These are phyloP conservation scores for Talaromyces pinophilus DNA, from an alignment of 2,329 filamentous ascomycete genomes.

Conservation along the genomic window DNA sequence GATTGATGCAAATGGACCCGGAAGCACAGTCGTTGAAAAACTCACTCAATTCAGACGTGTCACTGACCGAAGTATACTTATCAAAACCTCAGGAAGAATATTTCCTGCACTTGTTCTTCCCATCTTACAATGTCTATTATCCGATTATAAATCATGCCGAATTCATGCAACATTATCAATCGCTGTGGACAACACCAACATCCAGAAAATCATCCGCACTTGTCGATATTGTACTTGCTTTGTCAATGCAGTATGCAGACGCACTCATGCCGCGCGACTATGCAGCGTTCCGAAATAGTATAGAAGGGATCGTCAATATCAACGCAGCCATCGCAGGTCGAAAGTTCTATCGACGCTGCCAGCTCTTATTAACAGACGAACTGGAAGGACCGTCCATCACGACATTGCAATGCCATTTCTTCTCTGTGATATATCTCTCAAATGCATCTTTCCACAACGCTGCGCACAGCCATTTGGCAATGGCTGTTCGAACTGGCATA, in stretches of 20 bases:
- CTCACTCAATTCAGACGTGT: not conserved
- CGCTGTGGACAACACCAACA: conserved; percentile 9
- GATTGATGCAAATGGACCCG: conserved; percentile 15
- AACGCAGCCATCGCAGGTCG: conserved; percentile 9
- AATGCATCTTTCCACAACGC: conserved; percentile 20
- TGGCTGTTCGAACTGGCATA: conserved; percentile 13
- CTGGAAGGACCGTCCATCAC: conserved; percentile 15
- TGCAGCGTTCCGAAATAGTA: not conserved
- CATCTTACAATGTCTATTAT: conserved; percentile 15
- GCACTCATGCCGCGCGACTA: conserved; percentile 17
- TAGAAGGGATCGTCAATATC: conserved; percentile 16
- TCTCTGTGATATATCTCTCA: conserved; percentile 20
- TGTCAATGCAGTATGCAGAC: conserved; percentile 21
- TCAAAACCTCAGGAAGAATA: conserved; percentile 19
- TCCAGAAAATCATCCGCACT: conserved; percentile 13
- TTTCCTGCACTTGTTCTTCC: conserved; percentile 18
- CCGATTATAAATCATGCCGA: conserved; percentile 14
- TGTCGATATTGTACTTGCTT: conserved; percentile 21
- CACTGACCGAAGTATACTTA: conserved; percentile 14
- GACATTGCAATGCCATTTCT: conserved; percentile 21
- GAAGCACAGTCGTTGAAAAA: not conserved
- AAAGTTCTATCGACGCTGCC: conserved; percentile 17
- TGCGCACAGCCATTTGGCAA: conserved; percentile 18
- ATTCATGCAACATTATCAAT: conserved; percentile 17
- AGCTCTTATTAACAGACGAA: conserved; percentile 16